Evolutionary conservation across 768 basidiomycete genomes (phyloP).

Genomic region (Rossbeevera mucosa): DNA sequence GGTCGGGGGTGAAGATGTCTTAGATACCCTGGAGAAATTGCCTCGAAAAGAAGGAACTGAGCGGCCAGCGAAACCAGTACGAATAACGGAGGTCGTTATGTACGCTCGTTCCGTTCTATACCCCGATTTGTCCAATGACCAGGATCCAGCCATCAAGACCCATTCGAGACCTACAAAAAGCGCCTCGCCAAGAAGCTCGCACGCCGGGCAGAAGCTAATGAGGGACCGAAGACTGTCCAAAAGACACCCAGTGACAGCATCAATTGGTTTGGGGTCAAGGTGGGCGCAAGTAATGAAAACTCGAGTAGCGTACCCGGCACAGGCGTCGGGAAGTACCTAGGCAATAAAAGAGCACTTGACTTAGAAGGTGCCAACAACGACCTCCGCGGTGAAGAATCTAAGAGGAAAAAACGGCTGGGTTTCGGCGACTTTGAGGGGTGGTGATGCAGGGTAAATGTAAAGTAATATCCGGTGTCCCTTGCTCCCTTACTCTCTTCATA

Average conservation of each 20-base stretch:
- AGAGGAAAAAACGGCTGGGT: constrained; percentile 80
- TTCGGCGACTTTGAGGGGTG: constrained; percentile 91
- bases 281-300: constrained; percentile 46
- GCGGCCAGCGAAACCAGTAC: constrained; percentile 78
- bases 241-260: constrained; percentile 63
- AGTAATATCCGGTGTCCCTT: neutral
- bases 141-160: constrained; percentile 75
- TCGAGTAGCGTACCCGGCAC: constrained; percentile 27
- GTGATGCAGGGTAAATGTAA: constrained; percentile 34
- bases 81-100: constrained; percentile 85
- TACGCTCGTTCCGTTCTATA: constrained; percentile 35
- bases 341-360: constrained; percentile 44
- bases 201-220: constrained; percentile 28
- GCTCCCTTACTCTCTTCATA: constrained; percentile 8
- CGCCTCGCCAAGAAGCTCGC: constrained; percentile 78
- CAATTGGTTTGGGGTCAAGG: constrained; percentile 88
- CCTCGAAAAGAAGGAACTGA: constrained; percentile 83
- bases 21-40: constrained; percentile 78
- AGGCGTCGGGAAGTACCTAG: constrained; percentile 80
- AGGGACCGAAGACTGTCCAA: constrained; percentile 32
- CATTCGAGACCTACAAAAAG: constrained; percentile 88
- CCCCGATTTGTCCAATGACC: constrained; percentile 4
- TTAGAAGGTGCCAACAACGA: constrained; percentile 16
- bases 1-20: constrained; percentile 90
- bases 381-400: constrained; percentile 42